Evolutionary conservation across 2,329 filamentous ascomycete species (phyloP), one percentile per base, ranked within the genome.

Genomic region (Aspergillus ochraceoroseus): DNA sequence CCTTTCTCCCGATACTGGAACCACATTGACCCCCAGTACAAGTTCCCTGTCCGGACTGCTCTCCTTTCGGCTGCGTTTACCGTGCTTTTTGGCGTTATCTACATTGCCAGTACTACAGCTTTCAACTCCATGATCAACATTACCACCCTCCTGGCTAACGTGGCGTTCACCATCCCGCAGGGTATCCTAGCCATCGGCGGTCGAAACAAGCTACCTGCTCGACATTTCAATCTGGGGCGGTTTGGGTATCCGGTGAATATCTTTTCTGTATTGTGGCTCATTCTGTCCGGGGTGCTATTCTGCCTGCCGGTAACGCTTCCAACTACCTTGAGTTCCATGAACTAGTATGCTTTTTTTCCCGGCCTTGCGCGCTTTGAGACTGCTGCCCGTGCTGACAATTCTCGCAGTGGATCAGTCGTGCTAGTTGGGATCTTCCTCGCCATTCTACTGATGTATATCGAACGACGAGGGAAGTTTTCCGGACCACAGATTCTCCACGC

Each of bases 121-220:
- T 65, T 63, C 44, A 64, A 62, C 38, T 62, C 60, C 0, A 62
- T 64, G 28, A 52, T 64, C 14, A 61, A 63, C 6, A 57, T 69
- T 3, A 56, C 52, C 12, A 48, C 62, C 6, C 56, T 58, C 7
- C 53, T 61, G 7, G 47, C 68, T 5, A 48, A 68, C 12, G 52
- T 56, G n/a, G 64, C 63, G 1, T 70, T 69, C 49, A 58, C 64
- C 14, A 47, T 70, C 2, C 65, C 62, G 3, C 70, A 69, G 3
- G 72, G 70, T 41, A 56, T 70, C 2, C 38, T 73, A 54, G 40
- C 67, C 12, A 39, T 62, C 1, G 58, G 58, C 9, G 63, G 70
- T 0, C 59, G 67, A 9, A 32, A 47, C 11, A 48, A 41, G 1
- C 49, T 55, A 3, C 40, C 44, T 9, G 29, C 48, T 32, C 44